A percentile compares a stretch with the other conserved stretches of the same genome.
phyloP scores from a whole-genome alignment of 2,329 filamentous ascomycete species.

The Cercospora sp. region DNA sequence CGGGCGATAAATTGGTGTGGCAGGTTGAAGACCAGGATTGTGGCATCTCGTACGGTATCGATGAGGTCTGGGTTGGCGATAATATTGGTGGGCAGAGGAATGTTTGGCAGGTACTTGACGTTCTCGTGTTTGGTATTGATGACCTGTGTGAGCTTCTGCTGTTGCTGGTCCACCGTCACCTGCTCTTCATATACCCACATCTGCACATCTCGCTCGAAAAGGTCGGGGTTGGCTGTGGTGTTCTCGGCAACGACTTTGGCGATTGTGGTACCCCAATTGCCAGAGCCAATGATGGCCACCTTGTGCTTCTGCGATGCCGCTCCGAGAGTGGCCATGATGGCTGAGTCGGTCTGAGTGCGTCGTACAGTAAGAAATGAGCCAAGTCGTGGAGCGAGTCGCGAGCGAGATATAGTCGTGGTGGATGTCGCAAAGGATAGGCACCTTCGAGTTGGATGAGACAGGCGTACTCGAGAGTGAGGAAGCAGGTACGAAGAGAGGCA shows the following conservation, averaged over 20 bases:
- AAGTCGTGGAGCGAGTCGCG: neutral
- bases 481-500: neutral
- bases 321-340: constrained; percentile 50
- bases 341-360: neutral
- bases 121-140: constrained; percentile 96
- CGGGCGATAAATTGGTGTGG: constrained; percentile 93
- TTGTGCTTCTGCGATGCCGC: constrained; percentile 74
- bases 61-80: constrained; percentile 78
- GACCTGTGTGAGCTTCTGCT: constrained; percentile 84
- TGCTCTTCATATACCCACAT: constrained; percentile 99
- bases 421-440: neutral
- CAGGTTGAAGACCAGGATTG: constrained; percentile 92
- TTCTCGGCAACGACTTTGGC: constrained; percentile 97
- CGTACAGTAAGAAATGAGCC: no score
- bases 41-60: constrained; percentile 78
- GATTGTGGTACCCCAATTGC: constrained; percentile 98
- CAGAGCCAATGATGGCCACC: constrained; percentile 90
- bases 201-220: constrained; percentile 87
- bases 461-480: neutral
- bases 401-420: neutral
- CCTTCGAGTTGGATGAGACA: neutral
- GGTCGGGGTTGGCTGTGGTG: constrained; percentile 69
- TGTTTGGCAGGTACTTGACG: constrained; percentile 92
- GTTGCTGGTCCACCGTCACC: constrained; percentile 70
- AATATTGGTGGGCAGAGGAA: constrained; percentile 78